Conservation (phyloP, 306 rosid species). For the Fagus sylvatica region DNA sequence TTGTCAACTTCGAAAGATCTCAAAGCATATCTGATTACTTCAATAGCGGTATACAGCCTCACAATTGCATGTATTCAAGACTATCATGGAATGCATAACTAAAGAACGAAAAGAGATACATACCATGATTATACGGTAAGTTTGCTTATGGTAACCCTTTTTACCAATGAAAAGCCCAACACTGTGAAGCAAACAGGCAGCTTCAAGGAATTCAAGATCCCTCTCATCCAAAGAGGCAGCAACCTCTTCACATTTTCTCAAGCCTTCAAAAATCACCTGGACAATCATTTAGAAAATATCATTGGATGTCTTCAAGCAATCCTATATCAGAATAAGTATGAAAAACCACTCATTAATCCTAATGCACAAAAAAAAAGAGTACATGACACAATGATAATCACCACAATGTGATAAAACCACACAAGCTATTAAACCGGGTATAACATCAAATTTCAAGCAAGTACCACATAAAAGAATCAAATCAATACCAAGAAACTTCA, state of each 20-base stretch:
- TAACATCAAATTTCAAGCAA: not conserved
- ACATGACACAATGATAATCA: not conserved
- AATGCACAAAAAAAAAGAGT: not conserved
- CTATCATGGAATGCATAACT: not conserved
- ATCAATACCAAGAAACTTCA: not conserved
- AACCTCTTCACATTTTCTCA: conserved; percentile 26
- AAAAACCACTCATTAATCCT: not conserved
- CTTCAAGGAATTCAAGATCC: conserved; percentile 47
- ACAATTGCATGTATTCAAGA: not conserved
- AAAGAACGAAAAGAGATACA: not conserved
- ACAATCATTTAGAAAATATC: conserved; percentile 12
- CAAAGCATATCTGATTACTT: not conserved
- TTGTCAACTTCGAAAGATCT: not conserved
- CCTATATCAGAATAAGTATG: not conserved
- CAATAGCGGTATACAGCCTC: not conserved
- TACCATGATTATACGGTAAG: conserved; percentile 36
- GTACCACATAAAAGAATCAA: not conserved
- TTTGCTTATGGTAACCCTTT: conserved; percentile 43
- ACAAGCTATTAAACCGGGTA: not conserved
- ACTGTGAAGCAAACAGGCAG: conserved; percentile 40
- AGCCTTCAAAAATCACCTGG: conserved; percentile 39
- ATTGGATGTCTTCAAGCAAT: not conserved
- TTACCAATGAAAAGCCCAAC: conserved; percentile 34
- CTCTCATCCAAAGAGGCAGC: conserved; percentile 24
- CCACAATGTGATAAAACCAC: not conserved